phyloP scores from a whole-genome alignment of 2,329 filamentous ascomycete species.

The Aspergillus melleus region DNA sequence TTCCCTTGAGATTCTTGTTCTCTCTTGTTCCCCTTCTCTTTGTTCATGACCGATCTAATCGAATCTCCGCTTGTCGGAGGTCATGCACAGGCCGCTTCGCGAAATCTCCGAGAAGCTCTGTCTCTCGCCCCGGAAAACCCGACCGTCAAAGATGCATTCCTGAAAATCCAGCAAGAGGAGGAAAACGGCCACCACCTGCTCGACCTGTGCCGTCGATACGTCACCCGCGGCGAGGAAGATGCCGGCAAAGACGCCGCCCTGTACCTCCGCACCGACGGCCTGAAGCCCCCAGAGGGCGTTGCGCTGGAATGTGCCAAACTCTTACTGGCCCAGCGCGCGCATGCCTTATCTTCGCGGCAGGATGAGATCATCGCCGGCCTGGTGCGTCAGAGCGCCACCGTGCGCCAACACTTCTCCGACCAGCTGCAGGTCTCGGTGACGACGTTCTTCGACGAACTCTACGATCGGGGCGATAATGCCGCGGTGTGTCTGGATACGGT shows the following conservation, averaged over 20 bases:
- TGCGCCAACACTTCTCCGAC: slow-evolving; percentile 45
- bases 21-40: slow-evolving; percentile 1
- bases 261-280: slow-evolving; percentile 45
- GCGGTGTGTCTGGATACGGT: slow-evolving; percentile 49
- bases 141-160: slow-evolving; percentile 47
- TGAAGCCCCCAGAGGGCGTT: slow-evolving; percentile 42
- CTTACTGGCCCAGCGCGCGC: slow-evolving; percentile 38
- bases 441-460: slow-evolving; percentile 50
- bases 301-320: slow-evolving; percentile 47
- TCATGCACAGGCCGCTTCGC: slow-evolving; percentile 43
- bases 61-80: slow-evolving; percentile 7
- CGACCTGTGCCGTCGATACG: slow-evolving; percentile 46
- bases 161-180: slow-evolving; percentile 46
- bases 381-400: slow-evolving; percentile 43
- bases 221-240: slow-evolving; percentile 40
- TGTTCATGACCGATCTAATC: neutral
- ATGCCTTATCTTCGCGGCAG: slow-evolving; percentile 40
- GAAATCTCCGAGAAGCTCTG: slow-evolving; percentile 51
- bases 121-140: slow-evolving; percentile 47
- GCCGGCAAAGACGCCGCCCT: slow-evolving; percentile 46
- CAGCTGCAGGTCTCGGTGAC: slow-evolving; percentile 47
- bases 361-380: slow-evolving; percentile 50
- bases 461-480: slow-evolving; percentile 48
- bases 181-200: slow-evolving; percentile 45
- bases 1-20: neutral